Percentiles rank a stretch among this genome's conserved stretches.
These are phyloP conservation scores for Saksenaea vasiformis DNA, from an alignment of 371 early-diverging fungal species.

Conservation along the genomic window DNA sequence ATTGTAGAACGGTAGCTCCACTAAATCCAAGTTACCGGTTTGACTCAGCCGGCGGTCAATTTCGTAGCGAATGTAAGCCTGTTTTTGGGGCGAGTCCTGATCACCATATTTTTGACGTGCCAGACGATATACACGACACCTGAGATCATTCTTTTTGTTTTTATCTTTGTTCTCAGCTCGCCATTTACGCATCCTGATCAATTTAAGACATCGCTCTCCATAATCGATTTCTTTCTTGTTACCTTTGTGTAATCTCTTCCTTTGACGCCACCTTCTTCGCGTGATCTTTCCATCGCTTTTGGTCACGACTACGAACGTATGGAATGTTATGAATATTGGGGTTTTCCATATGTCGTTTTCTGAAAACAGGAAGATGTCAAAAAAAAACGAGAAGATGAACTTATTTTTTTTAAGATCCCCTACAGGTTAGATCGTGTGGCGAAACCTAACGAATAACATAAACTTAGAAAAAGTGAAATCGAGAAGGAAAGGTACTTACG, in stretches of 20 bases:
- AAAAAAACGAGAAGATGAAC: not conserved
- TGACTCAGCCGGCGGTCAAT: constrained; percentile 44
- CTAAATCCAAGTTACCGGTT: not conserved
- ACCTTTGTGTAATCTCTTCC: constrained; percentile 50
- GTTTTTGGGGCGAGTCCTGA: constrained; percentile 53
- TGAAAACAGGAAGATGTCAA: not conserved
- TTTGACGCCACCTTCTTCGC: constrained; percentile 49
- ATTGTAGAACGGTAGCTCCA: not conserved
- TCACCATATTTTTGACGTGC: constrained; percentile 65
- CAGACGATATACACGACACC: constrained; percentile 68
- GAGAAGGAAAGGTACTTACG: constrained; percentile 12
- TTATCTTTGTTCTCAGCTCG: constrained; percentile 60
- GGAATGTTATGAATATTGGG: constrained; percentile 43
- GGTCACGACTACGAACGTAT: constrained; percentile 50
- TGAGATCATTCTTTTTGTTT: constrained; percentile 64
- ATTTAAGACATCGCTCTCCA: not conserved
- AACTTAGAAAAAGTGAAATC: not conserved
- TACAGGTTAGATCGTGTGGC: constrained; percentile 16
- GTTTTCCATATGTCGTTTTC: constrained; percentile 33
- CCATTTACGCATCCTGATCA: constrained; percentile 57
- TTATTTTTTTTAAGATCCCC: not conserved
- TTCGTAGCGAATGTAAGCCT: constrained; percentile 62
- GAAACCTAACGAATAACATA: constrained; percentile 4
- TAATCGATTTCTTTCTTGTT: constrained; percentile 11
- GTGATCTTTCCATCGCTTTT: constrained; percentile 56